phyloP scores from a whole-genome alignment of 768 basidiomycete species.

The Mycena filopes region DNA sequence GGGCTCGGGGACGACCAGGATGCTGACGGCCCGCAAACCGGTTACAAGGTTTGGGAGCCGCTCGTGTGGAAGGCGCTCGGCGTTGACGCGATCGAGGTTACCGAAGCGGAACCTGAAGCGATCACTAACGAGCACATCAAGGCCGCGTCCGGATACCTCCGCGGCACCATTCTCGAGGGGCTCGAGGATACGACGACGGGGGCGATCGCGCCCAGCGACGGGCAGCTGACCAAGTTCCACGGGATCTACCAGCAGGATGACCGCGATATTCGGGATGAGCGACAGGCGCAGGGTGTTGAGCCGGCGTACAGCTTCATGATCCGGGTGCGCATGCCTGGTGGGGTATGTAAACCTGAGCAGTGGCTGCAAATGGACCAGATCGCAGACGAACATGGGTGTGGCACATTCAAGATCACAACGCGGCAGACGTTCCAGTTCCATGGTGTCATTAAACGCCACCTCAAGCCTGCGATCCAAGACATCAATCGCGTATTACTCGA shows the following conservation, averaged over 20 bases:
- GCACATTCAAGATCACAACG: conserved; percentile 97
- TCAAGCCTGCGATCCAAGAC: conserved; percentile 96
- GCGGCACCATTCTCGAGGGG: conserved; percentile 95
- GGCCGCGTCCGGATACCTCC: conserved; percentile 91
- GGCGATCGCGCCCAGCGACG: conserved; percentile 90
- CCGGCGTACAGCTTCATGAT: conserved; percentile 99
- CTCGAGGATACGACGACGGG: conserved; percentile 88
- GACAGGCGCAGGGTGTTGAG: conserved; percentile 91
- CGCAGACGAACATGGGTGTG: conserved; percentile 92
- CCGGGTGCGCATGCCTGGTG: conserved; percentile 94
- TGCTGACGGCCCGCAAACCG: conserved; percentile 94
- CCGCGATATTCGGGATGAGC: conserved; percentile 97
- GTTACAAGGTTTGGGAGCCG: conserved; percentile 97
- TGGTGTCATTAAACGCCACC: conserved; percentile 95
- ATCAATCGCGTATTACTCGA: conserved; percentile 93
- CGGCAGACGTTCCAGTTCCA: conserved; percentile 99
- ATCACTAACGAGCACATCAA: conserved; percentile 99
- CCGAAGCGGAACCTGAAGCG: conserved; percentile 93
- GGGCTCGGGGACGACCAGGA: conserved; percentile 98
- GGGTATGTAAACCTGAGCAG: conserved; percentile 91
- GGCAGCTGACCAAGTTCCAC: conserved; percentile 97
- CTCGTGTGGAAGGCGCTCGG: conserved; percentile 93
- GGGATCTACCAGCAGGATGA: conserved; percentile 98
- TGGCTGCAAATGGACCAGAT: conserved; percentile 98
- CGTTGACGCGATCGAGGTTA: conserved; percentile 88